Conservation (phyloP, 2,329 filamentous ascomycete genomes). For the Pseudogymnoascus verrucosus region DNA sequence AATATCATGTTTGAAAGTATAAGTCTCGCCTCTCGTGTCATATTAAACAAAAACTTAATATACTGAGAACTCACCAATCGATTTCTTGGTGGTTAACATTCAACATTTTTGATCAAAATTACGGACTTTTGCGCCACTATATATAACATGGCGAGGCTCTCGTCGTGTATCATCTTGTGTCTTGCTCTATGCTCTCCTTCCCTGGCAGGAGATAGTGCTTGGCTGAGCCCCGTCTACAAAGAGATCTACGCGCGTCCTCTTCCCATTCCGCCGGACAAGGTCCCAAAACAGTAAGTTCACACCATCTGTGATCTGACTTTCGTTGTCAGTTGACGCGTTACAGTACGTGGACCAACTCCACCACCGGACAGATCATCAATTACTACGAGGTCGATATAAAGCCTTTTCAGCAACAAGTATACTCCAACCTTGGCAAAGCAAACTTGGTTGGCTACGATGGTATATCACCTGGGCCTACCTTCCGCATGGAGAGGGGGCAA, state of each 20-base stretch:
- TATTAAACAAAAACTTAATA: too few species aligned
- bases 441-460: constrained; percentile 45
- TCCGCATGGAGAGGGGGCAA: constrained; percentile 39
- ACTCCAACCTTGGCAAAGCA: constrained; percentile 34
- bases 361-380: constrained; percentile 28
- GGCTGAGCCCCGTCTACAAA: constrained; percentile 13
- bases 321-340: too few species aligned
- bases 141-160: too few species aligned
- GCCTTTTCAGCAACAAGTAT: constrained; percentile 34
- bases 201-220: neutral
- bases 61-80: too few species aligned
- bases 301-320: neutral
- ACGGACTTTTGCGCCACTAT: too few species aligned
- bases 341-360: constrained; percentile 8
- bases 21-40: too few species aligned
- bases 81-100: too few species aligned
- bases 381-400: constrained; percentile 39
- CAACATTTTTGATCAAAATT: too few species aligned
- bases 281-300: too few species aligned
- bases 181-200: neutral
- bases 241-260: constrained; percentile 18
- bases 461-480: constrained; percentile 45
- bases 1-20: too few species aligned
- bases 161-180: too few species aligned
- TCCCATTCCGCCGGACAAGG: constrained; percentile 14